Base-by-base conservation (phyloP, 2,329 filamentous ascomycete species). In the Polychaeton citri region DNA sequence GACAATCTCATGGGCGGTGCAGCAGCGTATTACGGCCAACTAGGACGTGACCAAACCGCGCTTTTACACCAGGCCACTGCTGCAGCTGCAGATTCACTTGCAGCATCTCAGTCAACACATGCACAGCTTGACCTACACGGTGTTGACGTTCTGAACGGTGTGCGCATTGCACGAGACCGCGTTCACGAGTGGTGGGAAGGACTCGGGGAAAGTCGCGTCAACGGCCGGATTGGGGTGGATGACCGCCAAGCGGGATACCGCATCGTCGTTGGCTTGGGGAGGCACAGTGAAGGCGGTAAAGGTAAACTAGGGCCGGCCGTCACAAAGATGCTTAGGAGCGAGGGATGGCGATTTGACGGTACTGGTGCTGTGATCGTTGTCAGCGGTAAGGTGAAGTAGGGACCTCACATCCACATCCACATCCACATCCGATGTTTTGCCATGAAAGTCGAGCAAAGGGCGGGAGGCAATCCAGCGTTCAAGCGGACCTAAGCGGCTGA, bases 321-420 rank as follows among this genome's bases (percentile, higher is more conserved):
- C n/a, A 77, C 72, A 32, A 78, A 75, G 50, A 78, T 77, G 52
- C 63, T 96, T 30, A 68, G 77, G 26, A 69, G 73, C 31, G 82
- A 88, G 41, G 86, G 86, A 1, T 96, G 88, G 88, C 85, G 74
- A 53, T 65, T 90, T 21, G 74, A 85, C 53, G 69, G 81, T 31
- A 70, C 76, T 30, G 76, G 74, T 19, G 87, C 86, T 0, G 71
- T 73, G 24, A 71, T 88, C 50, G 61, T 77, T 34, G 73, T 95
- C 12, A 75, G 64, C 8, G 87, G 87, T 0, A 54, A 62, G 35
- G 58, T 15, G 12, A 28, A 7, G 15, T 28, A 24, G 21, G 21
- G 7, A 28, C 12, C n/a, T n/a, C n/a, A n/a, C n/a, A n/a, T n/a
- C n/a, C n/a, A n/a, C n/a, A n/a, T n/a, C n/a, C n/a, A n/a, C n/a